These are phyloP conservation scores for Phaeolepiota aurea DNA, from an alignment of 768 basidiomycete genomes.

Conservation along the genomic window DNA sequence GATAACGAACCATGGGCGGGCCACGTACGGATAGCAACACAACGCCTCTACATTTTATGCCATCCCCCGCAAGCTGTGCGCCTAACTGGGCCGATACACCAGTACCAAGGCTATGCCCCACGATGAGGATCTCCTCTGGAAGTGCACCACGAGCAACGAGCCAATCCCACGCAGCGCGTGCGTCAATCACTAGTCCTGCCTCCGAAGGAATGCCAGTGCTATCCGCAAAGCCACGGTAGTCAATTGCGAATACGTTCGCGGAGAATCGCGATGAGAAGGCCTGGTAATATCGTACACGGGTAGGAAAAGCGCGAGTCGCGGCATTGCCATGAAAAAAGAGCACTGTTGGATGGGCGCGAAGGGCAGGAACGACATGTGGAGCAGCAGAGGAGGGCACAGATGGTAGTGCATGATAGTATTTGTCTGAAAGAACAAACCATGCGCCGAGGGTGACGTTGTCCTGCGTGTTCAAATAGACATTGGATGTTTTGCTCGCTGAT, in stretches of 20 bases:
- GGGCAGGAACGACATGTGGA: conserved; percentile 41
- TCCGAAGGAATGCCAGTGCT: conserved; percentile 76
- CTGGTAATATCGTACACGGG: conserved; percentile 63
- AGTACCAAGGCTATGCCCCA: conserved; percentile 88
- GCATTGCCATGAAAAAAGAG: conserved; percentile 93
- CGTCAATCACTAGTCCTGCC: conserved; percentile 63
- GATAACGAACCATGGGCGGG: no score
- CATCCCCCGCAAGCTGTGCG: conserved; percentile 37
- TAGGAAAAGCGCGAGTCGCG: conserved; percentile 61
- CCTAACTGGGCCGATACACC: conserved; percentile 56
- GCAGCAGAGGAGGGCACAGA: conserved; percentile 26
- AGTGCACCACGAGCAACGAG: conserved; percentile 48
- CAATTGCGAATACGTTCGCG: conserved; percentile 76
- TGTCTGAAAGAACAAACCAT: conserved; percentile 75
- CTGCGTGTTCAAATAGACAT: conserved; percentile 58
- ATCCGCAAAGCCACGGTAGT: conserved; percentile 91
- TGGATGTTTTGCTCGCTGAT: conserved; percentile 69
- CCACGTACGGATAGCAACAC: conserved; percentile 39
- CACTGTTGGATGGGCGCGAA: conserved; percentile 60
- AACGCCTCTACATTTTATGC: conserved; percentile 31
- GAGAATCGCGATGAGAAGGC: conserved; percentile 56
- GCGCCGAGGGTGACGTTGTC: conserved; percentile 81
- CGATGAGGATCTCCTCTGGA: conserved; percentile 54
- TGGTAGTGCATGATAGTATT: conserved; percentile 45
- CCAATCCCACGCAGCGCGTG: conserved; percentile 77